These are phyloP conservation scores for Boletus insuetus DNA, from an alignment of 768 basidiomycete species.

Conservation along the genomic window DNA sequence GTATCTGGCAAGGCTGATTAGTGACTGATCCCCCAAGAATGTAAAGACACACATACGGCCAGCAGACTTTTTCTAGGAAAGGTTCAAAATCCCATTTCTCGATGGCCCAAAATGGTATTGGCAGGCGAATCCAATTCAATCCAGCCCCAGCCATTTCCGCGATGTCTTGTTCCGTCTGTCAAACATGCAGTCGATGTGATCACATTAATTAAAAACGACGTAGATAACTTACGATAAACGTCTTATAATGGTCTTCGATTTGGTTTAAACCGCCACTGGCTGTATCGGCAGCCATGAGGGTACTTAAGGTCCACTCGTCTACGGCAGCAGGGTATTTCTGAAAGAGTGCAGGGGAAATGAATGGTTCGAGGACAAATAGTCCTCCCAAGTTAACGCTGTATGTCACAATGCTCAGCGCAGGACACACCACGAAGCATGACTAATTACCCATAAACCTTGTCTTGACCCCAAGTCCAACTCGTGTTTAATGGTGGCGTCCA, in stretches of 20 bases:
- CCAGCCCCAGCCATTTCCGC: constrained; percentile 88
- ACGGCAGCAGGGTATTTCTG: constrained; percentile 53
- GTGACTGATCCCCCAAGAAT: background rate
- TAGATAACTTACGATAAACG: constrained; percentile 66
- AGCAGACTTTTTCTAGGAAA: constrained; percentile 68
- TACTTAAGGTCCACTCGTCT: constrained; percentile 70
- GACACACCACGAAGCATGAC: constrained; percentile 2
- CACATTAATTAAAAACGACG: background rate
- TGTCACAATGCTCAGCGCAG: constrained; percentile 9
- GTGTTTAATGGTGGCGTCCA: constrained; percentile 81
- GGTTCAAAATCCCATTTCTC: constrained; percentile 75
- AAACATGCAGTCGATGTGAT: background rate
- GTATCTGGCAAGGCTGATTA: constrained; percentile 44
- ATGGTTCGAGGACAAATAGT: constrained; percentile 75
- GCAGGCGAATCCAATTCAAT: constrained; percentile 79
- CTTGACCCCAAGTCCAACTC: constrained; percentile 65
- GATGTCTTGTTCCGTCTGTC: constrained; percentile 84
- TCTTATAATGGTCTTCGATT: constrained; percentile 75
- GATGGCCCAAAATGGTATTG: constrained; percentile 85
- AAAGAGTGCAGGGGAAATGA: constrained; percentile 64
- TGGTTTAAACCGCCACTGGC: constrained; percentile 58
- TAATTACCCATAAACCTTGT: constrained; percentile 59
- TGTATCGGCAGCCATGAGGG: constrained; percentile 64
- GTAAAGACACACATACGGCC: constrained; percentile 49
- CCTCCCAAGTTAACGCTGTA: constrained; percentile 71